These are phyloP conservation scores for Solanum phureja DNA, from an alignment of 257 asterid genomes.

Conservation along the genomic window DNA sequence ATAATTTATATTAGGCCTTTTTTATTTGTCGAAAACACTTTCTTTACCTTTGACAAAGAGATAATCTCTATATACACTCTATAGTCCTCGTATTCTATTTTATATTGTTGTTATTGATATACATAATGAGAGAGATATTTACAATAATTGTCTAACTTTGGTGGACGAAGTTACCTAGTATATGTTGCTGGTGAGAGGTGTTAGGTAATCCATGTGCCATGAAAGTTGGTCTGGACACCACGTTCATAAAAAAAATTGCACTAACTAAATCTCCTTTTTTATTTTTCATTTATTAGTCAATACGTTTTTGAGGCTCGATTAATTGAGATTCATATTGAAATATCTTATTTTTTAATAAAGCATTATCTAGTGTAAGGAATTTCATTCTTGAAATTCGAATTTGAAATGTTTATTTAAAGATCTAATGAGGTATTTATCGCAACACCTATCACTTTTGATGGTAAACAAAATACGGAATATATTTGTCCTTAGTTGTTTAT, in stretches of 20 bases:
- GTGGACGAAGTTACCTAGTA: neutral
- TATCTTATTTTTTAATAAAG: neutral
- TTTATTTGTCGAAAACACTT: neutral
- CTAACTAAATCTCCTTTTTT: neutral
- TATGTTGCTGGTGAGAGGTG: neutral
- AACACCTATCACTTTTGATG: neutral
- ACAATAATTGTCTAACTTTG: rapidly evolving
- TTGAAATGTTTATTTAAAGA: neutral
- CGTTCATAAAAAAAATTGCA: neutral
- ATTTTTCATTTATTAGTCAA: neutral
- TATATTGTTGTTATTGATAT: neutral
- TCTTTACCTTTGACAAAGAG: neutral
- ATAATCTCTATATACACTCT: neutral
- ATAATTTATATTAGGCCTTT: neutral
- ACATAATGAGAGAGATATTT: neutral
- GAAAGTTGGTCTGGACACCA: too few relatives aligned
- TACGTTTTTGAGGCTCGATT: neutral
- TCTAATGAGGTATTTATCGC: neutral
- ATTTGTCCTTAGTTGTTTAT: neutral
- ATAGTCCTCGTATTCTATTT: neutral
- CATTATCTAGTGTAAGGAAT: rapidly evolving
- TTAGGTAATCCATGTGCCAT: rapidly evolving
- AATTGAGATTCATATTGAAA: neutral
- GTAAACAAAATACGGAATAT: neutral
- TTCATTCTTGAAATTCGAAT: neutral